Base-by-base conservation (phyloP, 371 early-diverging fungal genomes). In the Cokeromyces recurvatus region DNA sequence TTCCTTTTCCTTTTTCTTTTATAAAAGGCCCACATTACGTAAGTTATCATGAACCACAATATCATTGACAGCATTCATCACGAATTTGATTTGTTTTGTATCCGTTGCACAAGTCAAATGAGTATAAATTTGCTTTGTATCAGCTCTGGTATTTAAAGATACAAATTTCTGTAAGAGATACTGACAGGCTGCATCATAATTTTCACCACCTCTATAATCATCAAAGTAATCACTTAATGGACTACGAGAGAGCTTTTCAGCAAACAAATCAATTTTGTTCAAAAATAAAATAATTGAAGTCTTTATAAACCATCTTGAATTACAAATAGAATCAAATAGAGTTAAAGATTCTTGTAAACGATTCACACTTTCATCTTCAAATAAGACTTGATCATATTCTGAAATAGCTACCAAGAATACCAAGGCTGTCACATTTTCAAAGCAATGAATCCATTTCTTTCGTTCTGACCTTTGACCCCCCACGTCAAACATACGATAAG, bases 401-500 rank as follows among this genome's bases (percentile, higher is more conserved):
- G 83, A 81, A 32, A 95, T 88, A n/a, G 95, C 94, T 7, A 92
- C 95, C 46, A 93, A 63, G 64, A 94, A 97, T 9, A 97, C 69
- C 32, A 97, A 83, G 0, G 95, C 90, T 8, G 94, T 95, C 9
- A 97, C 96, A 46, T 90, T 90, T 57, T 95, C 95, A 63, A 94
- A 89, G 48, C 93, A 94, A 42, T 93, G 94, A 34, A 91, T 81
- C 97, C 97, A 95, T 61, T 94, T 94, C 53, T 92, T 95, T 47
- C 97, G 82, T 54, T 92, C 92, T 21, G 87, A 85, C 17, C 92
- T 69, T 71, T 95, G 95, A 14, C 95, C 95, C 27, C 95, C 95
- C 20, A 95, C 95, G 67, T 95, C 95, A 67, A 92, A 83, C 92
- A 95, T 90, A 31, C 87, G 77, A 54, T 87, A 90, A 1, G 87